These are phyloP conservation scores for Takashimella tepidaria DNA, from an alignment of 1,284 basidiomycete genomes.

Conservation along the genomic window DNA sequence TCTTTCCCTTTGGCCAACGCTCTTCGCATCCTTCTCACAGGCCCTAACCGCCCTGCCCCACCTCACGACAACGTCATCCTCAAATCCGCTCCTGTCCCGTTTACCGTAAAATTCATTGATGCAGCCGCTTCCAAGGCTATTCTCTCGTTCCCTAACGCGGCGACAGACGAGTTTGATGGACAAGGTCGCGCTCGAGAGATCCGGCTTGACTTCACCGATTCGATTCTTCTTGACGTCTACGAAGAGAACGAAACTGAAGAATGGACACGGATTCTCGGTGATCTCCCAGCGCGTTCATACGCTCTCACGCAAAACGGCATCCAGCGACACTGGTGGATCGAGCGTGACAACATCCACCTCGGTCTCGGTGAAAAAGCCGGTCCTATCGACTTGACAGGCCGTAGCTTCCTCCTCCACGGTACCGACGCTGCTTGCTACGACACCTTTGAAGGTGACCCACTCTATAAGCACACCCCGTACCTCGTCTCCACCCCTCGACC, in stretches of 20 bases:
- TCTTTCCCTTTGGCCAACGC: conserved; percentile 39
- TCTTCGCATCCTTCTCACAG: conserved; percentile 39
- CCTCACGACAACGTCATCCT: conserved; percentile 47
- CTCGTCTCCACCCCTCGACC: conserved; percentile 40
- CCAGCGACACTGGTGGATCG: conserved; percentile 36
- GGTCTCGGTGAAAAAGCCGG: conserved; percentile 50
- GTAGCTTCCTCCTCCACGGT: conserved; percentile 40
- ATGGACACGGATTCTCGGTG: conserved; percentile 33
- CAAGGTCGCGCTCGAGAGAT: conserved; percentile 21
- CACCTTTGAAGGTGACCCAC: conserved; percentile 46
- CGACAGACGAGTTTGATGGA: conserved; percentile 18
- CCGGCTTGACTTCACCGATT: conserved; percentile 28
- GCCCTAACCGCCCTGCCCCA: conserved; percentile 42
- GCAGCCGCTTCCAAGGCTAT: conserved; percentile 19
- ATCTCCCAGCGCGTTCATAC: conserved; percentile 45
- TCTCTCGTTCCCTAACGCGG: conserved; percentile 27
- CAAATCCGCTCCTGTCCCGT: conserved; percentile 17
- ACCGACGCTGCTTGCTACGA: conserved; percentile 49
- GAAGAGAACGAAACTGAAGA: conserved; percentile 26
- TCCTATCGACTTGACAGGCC: conserved; percentile 43
- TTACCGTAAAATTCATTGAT: conserved; percentile 26
- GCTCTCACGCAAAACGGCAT: conserved; percentile 45
- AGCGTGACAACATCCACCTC: conserved; percentile 38
- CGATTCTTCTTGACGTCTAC: conserved; percentile 35
- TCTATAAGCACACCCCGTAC: conserved; percentile 51